Percentiles rank a stretch among this genome's conserved stretches.
Conservation (phyloP, 2,329 filamentous ascomycete species). For the Trichoderma endophyticum region DNA sequence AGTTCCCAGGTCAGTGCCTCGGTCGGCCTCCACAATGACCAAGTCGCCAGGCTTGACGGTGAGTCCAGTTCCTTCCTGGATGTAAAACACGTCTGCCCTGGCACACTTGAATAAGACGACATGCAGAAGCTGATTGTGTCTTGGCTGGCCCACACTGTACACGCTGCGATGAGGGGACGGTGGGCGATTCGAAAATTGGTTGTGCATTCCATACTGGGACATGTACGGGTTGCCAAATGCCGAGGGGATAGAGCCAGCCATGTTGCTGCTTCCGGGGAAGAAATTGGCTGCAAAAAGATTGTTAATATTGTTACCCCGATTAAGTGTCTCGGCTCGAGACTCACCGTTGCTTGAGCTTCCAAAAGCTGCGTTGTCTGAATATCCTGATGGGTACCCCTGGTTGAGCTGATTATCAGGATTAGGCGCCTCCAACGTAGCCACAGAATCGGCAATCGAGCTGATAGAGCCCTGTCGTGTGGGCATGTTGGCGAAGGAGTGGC, state of each 20-base stretch:
- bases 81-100: conserved; percentile 92
- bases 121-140: conserved; percentile 70
- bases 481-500: conserved; percentile 75
- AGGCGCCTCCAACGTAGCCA: conserved; percentile 45
- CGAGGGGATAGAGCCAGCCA: conserved; percentile 27
- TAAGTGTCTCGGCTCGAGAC: conserved; percentile 24
- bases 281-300: conserved; percentile 24
- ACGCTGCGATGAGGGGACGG: conserved; percentile 60
- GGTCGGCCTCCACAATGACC: conserved; percentile 96
- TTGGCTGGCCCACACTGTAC: conserved; percentile 59
- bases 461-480: conserved; percentile 63
- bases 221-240: conserved; percentile 41
- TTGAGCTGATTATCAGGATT: conserved; percentile 42
- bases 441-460: conserved; percentile 55
- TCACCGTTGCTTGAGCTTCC: conserved; percentile 40
- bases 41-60: conserved; percentile 87
- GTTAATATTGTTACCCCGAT: neutral
- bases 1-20: conserved; percentile 90
- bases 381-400: conserved; percentile 43
- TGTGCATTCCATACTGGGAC: conserved; percentile 45
- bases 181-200: conserved; percentile 47
- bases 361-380: conserved; percentile 38
- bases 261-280: conserved; percentile 25
- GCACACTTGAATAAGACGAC: conserved; percentile 97
- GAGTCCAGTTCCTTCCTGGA: conserved; percentile 90